A percentile compares a stretch with the other conserved stretches of the same genome.
Conservation (phyloP, 1,139 yeast species). For the Geotrichum histeridarum region DNA sequence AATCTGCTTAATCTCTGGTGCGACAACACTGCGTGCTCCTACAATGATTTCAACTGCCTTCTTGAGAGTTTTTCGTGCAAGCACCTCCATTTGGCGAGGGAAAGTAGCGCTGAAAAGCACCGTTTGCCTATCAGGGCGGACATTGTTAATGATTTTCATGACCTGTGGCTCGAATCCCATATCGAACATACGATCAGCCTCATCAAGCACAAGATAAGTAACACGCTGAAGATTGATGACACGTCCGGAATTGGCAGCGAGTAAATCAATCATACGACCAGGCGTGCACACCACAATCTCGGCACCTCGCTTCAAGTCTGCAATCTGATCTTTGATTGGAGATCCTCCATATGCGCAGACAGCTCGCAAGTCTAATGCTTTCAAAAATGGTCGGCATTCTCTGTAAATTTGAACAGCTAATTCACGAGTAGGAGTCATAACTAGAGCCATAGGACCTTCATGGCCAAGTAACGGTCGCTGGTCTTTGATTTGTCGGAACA, state of each 20-base stretch:
- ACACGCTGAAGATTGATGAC: conserved; percentile 64
- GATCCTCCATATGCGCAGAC: conserved; percentile 95
- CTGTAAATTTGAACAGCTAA: conserved; percentile 77
- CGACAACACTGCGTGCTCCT: conserved; percentile 80
- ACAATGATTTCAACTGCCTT: conserved; percentile 73
- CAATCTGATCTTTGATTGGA: conserved; percentile 74
- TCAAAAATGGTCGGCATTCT: conserved; percentile 59
- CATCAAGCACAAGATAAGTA: conserved; percentile 84
- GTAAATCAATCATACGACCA: conserved; percentile 84
- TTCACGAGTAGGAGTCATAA: conserved; percentile 91
- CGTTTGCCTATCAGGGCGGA: conserved; percentile 87
- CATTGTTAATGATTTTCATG: conserved; percentile 66
- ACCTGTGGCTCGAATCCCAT: conserved; percentile 98
- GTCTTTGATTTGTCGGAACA: conserved; percentile 75
- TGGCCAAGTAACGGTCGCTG: conserved; percentile 51
- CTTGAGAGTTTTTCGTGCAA: conserved; percentile 59
- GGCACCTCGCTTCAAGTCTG: conserved; percentile 70
- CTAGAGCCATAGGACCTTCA: conserved; percentile 75
- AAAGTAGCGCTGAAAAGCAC: conserved; percentile 93
- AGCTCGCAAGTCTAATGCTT: conserved; percentile 47
- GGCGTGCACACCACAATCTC: conserved; percentile 92
- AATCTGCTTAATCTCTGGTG: conserved; percentile 69
- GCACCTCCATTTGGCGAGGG: conserved; percentile 66
- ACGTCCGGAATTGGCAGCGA: conserved; percentile 79
- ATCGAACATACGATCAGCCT: conserved; percentile 96